Evolutionary conservation across 148 eudicot species (phyloP).

Genomic region (Nyssa sinensis): DNA sequence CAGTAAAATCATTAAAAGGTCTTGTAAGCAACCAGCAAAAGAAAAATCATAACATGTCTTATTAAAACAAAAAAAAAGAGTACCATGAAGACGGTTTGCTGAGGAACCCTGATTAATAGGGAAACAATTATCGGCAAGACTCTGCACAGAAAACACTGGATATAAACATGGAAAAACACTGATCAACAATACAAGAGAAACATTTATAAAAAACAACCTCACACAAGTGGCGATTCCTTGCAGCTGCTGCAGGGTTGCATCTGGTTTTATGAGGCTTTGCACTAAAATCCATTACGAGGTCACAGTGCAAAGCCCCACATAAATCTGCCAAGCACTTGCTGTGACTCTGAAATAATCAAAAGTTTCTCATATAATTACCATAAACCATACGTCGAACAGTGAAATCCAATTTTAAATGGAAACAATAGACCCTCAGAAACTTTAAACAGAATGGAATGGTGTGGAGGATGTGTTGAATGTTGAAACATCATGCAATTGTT

Average conservation of each 20-base stretch:
- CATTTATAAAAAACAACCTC: constrained; percentile 55
- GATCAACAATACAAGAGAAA: constrained; percentile 12
- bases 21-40: constrained; percentile 11
- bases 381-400: background rate
- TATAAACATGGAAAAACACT: constrained; percentile 5
- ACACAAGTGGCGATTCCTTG: constrained; percentile 76
- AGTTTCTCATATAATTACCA: constrained; percentile 4
- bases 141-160: constrained; percentile 43
- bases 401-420: too few relatives aligned
- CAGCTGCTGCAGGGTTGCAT: constrained; percentile 91
- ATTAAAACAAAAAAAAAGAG: background rate
- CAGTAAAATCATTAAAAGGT: constrained; percentile 7
- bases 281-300: constrained; percentile 48
- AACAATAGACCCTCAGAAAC: background rate
- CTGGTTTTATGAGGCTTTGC: constrained; percentile 48
- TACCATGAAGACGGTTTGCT: constrained; percentile 91
- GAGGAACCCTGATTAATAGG: constrained; percentile 71
- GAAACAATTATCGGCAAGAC: constrained; percentile 78
- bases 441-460: background rate
- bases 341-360: constrained; percentile 53
- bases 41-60: background rate
- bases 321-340: constrained; percentile 87
- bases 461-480: background rate
- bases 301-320: constrained; percentile 96
- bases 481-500: background rate